Evolutionary conservation across 192 early-diverging fungal species (phyloP).

Genomic region (Helicostylum pulchrum): DNA sequence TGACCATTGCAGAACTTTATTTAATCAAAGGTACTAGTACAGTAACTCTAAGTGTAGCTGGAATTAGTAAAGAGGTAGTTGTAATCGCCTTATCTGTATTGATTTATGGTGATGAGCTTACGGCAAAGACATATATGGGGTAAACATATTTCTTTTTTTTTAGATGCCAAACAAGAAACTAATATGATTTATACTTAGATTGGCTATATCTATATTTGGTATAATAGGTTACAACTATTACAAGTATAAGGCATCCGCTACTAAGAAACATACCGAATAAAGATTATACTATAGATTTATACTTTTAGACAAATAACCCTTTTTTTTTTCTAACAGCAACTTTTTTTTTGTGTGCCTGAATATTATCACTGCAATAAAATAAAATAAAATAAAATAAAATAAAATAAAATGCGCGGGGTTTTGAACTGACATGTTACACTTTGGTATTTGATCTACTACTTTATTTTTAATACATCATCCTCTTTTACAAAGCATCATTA

Average conservation of each 20-base stretch:
- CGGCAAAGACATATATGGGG: constrained; percentile 62
- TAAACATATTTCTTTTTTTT: constrained; percentile 27
- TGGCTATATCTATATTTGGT: constrained; percentile 40
- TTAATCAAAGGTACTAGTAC: constrained; percentile 70
- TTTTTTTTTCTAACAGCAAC: too few species aligned
- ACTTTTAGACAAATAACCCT: not conserved
- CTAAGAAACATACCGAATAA: not conserved
- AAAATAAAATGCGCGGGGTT: too few species aligned
- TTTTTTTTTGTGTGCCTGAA: too few species aligned
- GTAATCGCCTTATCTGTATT: constrained; percentile 64
- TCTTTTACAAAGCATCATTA: too few species aligned
- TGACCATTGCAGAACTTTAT: constrained; percentile 73
- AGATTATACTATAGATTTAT: not conserved
- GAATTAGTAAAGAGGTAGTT: constrained; percentile 72
- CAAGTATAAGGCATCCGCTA: constrained; percentile 7
- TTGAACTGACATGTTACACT: too few species aligned
- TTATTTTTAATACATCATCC: too few species aligned
- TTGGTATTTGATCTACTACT: too few species aligned
- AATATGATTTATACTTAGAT: not conserved
- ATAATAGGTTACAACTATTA: constrained; percentile 45
- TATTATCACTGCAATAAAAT: too few species aligned
- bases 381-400: too few species aligned
- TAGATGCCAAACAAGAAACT: not conserved
- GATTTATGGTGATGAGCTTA: constrained; percentile 72
- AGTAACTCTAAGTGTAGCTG: constrained; percentile 73